Base-by-base conservation (phyloP, 345 rosid species). In the Adansonia digitata region DNA sequence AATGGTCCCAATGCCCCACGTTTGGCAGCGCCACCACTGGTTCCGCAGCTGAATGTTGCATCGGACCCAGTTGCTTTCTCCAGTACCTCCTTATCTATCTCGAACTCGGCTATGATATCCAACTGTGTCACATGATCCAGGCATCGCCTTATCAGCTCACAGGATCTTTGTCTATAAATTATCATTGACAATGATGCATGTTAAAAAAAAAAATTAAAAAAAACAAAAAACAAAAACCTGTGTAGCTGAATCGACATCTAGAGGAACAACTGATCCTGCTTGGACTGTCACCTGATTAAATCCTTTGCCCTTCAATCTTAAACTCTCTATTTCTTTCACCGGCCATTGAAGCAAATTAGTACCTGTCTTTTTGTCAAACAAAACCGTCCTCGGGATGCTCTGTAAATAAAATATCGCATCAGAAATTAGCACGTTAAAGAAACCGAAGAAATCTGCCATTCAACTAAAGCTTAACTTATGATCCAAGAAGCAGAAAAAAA, bases 1-100 rank as follows among this genome's bases (percentile, higher is more conserved):
- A 95, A 92, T 2, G 99, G 99, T 61, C 99, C 99, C 57, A 92
- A 67, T 11, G 96, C 89, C 1, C 91, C 89, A 9, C 93, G 93
- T 18, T 85, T 81, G n/a, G 88, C 74, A 26, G 93, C 87, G 24
- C 97, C 94, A 1, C 83, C 79, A 4, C 85, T 81, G 27, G 46
- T 62, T n/a, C 75, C 26, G 82, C 98, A 90, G 79, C 81, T 87
- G 22, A 87, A 94, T 24, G 85, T 87, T 35, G 31, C 84, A 34
- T 85, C 77, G 0, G 81, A 55, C 59, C 78, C 84, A 0, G 72
- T 63, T 71, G 83, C 57, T 60, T 78, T 87, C 13, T 82, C 83
- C 7, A 90, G 18, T 14, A 84, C 84, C 18, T 77, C 85, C 77
- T 83, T 86, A 59, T 88, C 90, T 52, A 94, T 60, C 78, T 86